Evolutionary conservation across 495 filamentous ascomycete species (phyloP), one percentile per base, ranked within the genome.

Genomic region (Neohortaea acidophila): DNA sequence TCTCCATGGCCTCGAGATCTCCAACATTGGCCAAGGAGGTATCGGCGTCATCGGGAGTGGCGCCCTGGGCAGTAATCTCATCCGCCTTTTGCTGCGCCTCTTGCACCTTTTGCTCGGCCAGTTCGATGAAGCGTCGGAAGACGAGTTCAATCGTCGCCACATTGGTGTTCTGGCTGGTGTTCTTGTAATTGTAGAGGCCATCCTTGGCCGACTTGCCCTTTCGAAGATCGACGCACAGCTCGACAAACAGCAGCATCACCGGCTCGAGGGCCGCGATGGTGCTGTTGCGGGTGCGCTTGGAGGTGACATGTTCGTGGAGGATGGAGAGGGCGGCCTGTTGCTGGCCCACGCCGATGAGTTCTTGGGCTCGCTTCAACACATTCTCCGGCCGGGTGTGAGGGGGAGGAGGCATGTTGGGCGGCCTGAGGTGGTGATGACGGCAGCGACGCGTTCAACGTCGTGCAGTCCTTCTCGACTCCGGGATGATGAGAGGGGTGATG

Each of bases 141-240:
- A 97, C 91, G 38, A 91, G 60, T 76, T 97, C 89, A 59, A 97
- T 97, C 24, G 91, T 96, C 50, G 76, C 84, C 38, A 97, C 86
- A 53, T 94, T 97, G 49, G 87, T 94, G 64, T 96, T 97, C 62
- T 97, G 89, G 33, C 84, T 82, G 49, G 93, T 94, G 58, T 97
- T 97, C 72, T 97, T 97, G 72, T 97, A 97, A 53, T 94, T 85
- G 55, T 96, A 97, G 21, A 97, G 69, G 35, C 89, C 89, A 69
- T 97, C 89, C 68, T 97, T 97, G 60, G 89, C 89, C 21, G 86
- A 70, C 62, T 96, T 97, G 42, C 87, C 89, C 62, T 94, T 96
- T 63, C 85, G 79, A 51, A 94, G 76, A 53, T 94, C 85, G 48
- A 97, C 89, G 47, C 79, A 92, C 27, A 94, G 73, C 64, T 97